Evolutionary conservation across 768 basidiomycete genomes (phyloP), one percentile per base, ranked within the genome.

Genomic region (Dentipellis sp.): DNA sequence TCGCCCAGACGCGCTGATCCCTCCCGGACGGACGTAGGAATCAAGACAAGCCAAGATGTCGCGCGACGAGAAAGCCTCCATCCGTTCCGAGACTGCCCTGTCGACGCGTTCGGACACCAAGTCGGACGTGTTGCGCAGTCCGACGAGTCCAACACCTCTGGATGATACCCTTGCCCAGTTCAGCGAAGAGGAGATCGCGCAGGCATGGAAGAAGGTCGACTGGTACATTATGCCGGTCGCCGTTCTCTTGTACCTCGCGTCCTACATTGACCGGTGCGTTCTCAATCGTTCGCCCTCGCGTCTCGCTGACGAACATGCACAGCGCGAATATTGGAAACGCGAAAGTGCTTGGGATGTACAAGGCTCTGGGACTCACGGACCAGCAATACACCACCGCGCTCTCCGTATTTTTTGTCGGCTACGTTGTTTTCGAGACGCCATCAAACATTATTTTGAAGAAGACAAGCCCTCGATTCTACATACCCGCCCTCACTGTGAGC

Each of bases 261-360:
- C 57, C n/a, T 54, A 61, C 47, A 55, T 61, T 39, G 54, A 55
- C 17, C 54, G 54, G 54, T 55, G 23, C 37, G 54, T 55, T 19
- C 37, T 17, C 4, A 23, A 19, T 35, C 54, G 49, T 34, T 22
- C 14, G 5, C 22, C 35, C 8, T 14, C 16, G 16, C 29, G 6
- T 5, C 23, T 46, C 22, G 29, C 2, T 39, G 16, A 19, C 29
- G 19, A 35, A 17, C 40, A 17, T 54, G 16, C 23, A 52, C 50
- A 67, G 69, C 10, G 64, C 66, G 11, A 69, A 70, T 54, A 70
- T 70, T 50, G 69, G 68, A n/a, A 69, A 70, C 49, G 68, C 68
- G 8, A 66, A 64, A 39, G 66, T 67, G 14, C 62, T 68, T 35
- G 68, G 68, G 0, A 57, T 69, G 22, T 56, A 60, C 10, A 57